Conservation (phyloP, 202 grass and related monocot genomes). For the Digitaria exilis region DNA sequence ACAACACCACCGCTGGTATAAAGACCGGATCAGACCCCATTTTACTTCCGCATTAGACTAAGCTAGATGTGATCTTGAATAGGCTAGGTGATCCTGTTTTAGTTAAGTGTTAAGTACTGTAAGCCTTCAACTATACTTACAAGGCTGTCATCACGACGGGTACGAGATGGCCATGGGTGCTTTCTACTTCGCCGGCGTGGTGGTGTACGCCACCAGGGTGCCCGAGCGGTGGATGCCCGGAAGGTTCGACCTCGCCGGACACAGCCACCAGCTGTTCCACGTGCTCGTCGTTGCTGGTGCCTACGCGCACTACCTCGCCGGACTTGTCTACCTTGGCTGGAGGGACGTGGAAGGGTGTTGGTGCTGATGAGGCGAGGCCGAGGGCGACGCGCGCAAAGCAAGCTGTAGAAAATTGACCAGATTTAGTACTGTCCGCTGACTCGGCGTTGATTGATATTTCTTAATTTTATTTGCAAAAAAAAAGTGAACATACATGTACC, state of each 20-base stretch:
- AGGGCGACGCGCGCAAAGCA: background rate
- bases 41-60: too few species aligned
- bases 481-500: constrained; percentile 37
- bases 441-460: background rate
- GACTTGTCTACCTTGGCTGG: constrained; percentile 75
- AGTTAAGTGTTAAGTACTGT: too few species aligned
- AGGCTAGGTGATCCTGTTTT: too few species aligned
- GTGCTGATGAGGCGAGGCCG: background rate
- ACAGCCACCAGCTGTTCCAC: constrained; percentile 93
- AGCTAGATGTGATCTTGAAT: too few species aligned
- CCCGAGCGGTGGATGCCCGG: constrained; percentile 90
- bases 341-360: constrained; percentile 70
- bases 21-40: too few species aligned
- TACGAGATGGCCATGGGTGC: constrained; percentile 78
- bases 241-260: constrained; percentile 73
- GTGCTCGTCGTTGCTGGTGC: constrained; percentile 80
- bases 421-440: background rate
- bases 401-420: constrained; percentile 39
- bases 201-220: constrained; percentile 70
- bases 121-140: too few species aligned
- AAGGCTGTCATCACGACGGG: constrained; percentile 63
- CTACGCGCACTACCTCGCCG: constrained; percentile 74
- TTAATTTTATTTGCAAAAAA: background rate
- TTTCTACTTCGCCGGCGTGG: constrained; percentile 59
- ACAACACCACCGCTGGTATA: too few species aligned